A percentile compares a stretch with the other conserved stretches of the same genome.
Evolutionary conservation across 139 green algal genomes (phyloP).

Genomic region (Micromonas pusilla): DNA sequence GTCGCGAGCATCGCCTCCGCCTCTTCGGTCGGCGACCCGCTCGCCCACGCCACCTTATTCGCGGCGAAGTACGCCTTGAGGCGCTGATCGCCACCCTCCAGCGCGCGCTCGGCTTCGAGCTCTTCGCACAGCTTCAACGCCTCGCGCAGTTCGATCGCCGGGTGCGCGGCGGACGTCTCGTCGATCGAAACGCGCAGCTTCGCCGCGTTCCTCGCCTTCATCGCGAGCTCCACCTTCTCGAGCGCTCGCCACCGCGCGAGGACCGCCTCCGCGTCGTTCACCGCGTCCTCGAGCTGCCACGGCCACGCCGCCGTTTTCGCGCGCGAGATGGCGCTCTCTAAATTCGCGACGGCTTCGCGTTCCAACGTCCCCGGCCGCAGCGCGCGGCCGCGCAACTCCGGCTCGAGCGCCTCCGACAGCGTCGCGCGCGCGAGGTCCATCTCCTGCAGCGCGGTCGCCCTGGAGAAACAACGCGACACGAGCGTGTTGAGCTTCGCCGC

Average conservation of each 20-base stretch:
- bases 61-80: slow-evolving; percentile 11
- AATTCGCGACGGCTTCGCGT: background rate
- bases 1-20: slow-evolving; percentile 4
- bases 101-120: slow-evolving; percentile 11
- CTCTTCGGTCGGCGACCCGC: background rate
- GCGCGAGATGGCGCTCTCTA: background rate
- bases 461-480: background rate
- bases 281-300: slow-evolving; percentile 14
- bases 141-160: background rate
- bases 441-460: slow-evolving; percentile 14
- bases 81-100: slow-evolving; percentile 19
- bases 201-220: background rate
- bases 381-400: background rate
- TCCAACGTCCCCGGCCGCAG: background rate
- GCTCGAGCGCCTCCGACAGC: slow-evolving; percentile 1
- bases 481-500: slow-evolving; percentile 21
- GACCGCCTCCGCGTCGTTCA: background rate
- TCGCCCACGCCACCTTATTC: slow-evolving; percentile 13
- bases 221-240: background rate
- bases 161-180: background rate
- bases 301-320: slow-evolving; percentile 12
- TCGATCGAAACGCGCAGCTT: background rate
- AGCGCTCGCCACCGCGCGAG: background rate
- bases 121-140: background rate
- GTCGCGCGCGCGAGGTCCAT: slow-evolving; percentile 3